Conservation (phyloP, 805 yeast genomes). For the Wickerhamiella sergipiensis region DNA sequence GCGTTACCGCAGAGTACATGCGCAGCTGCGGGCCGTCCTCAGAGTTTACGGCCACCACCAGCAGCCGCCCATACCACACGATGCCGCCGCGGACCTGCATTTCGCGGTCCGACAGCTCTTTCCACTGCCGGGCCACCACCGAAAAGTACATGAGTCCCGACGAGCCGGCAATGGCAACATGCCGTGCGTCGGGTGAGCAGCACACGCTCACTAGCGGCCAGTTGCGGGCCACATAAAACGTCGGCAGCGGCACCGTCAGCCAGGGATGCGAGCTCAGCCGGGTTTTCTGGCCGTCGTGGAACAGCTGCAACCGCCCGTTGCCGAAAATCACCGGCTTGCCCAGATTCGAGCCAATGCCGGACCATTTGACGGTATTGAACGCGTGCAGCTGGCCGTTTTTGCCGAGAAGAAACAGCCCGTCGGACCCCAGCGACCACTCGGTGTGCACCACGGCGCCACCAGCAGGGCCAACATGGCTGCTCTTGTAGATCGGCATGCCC, state of each 20-base stretch:
- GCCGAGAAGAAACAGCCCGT: constrained; percentile 24
- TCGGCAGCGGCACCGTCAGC: constrained; percentile 35
- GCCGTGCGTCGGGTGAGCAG: constrained; percentile 35
- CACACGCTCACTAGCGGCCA: constrained; percentile 31
- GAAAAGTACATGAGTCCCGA: constrained; percentile 34
- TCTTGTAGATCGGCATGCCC: constrained; percentile 26
- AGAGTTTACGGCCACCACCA: constrained; percentile 24
- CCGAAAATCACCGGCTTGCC: constrained; percentile 31
- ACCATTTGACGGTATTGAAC: constrained; percentile 22
- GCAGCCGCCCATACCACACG: constrained; percentile 26
- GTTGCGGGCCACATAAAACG: constrained; percentile 32
- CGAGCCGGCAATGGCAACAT: constrained; percentile 37
- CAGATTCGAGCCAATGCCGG: constrained; percentile 19
- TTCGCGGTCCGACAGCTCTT: constrained; percentile 28
- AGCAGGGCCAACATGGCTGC: background rate
- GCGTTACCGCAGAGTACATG: constrained; percentile 25
- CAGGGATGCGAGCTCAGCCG: constrained; percentile 31
- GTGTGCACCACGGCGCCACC: constrained; percentile 24
- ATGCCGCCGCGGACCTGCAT: constrained; percentile 27
- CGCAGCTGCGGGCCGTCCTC: constrained; percentile 20
- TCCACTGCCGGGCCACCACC: constrained; percentile 33
- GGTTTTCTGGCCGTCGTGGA: constrained; percentile 35
- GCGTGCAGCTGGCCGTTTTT: constrained; percentile 10
- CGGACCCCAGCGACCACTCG: constrained; percentile 27
- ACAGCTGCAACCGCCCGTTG: constrained; percentile 30